Base-by-base conservation (phyloP, 2,329 filamentous ascomycete species). In the Plenodomus tracheiphilus region DNA sequence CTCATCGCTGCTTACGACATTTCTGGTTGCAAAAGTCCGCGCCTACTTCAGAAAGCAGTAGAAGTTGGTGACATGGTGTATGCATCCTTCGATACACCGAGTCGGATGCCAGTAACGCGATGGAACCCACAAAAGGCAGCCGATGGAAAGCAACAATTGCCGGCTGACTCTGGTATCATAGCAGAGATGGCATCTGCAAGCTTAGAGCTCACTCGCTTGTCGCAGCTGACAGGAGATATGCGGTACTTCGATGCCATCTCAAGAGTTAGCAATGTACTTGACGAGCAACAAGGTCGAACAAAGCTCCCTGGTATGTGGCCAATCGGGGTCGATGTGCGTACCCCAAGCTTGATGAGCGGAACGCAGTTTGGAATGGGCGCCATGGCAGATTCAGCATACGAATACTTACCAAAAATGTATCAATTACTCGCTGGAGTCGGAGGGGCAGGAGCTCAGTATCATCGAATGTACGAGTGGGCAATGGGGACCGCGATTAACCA, bases 1-100 rank as follows among this genome's bases (percentile, higher is more conserved):
- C 77, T 97, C 38, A 65, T 97, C 38, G 86, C 85, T 35, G 93
- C 92, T 2, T 96, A 94, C 68, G 93, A 97, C 73, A 80, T 97
- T 43, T 91, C 88, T 41, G 88, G 83, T 53, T 62, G 57, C 9
- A 62, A 68, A 37, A 87, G 96, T 64, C 73, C 79, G n/a, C 77
- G 87, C 19, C 78, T 95, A 10, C 79, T 95, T 22, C 81, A 86
- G 47, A 94, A 94, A 72, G 89, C 91, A 1, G 79, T 87, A 28
- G 86, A 93, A 72, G 81, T 94, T 21, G 90, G 84, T 32, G 88
- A 93, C 62, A 80, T 95, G 49, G 76, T 94, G 30, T 91, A 92
- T 76, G 84, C 86, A 39, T 82, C 87, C 6, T 95, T 95, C 64
- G 91, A 95, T 71, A 97, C 93, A 0, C 91, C 92, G 1, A 97